Base-by-base conservation (phyloP, 169 alveolate genomes). In the Cryptosporidium xiaoi region DNA sequence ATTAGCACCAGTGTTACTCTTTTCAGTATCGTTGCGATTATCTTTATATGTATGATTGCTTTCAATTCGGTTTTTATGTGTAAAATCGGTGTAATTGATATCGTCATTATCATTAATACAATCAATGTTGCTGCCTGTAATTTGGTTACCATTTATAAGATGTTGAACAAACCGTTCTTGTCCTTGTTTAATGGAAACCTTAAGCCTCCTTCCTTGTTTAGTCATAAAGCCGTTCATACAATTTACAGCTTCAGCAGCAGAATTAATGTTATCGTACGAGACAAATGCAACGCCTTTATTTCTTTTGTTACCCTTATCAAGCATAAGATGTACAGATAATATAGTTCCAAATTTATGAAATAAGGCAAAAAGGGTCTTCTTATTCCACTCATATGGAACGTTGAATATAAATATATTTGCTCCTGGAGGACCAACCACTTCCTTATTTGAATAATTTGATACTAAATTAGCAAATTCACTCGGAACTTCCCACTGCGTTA, bases 331-430 rank as follows among this genome's bases (percentile, higher is more conserved):
- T 31, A 98, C 98, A 24, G 96, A 92, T 16, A 96, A 62, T 8
- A 96, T 94, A 33, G 93, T 93, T 3, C 98, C 98, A 62, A 92
- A 95, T 18, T 92, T 94, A 34, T 94, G 89, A 82, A 96, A 96
- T 65, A 95, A 94, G 16, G 84, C 77, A 40, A 95, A 84, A 27
- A 96, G 93, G 58, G 95, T 97, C 6, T 83, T 66, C 58, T 96
- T 93, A n/a, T 91, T 94, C 98, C 98, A 96, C 53, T 95, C 97
- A 65, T 91, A 91, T 20, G 98, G 98, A 27, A 96, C 92, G 92
- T 96, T 97, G 92, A 96, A 96, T 56, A 96, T 93, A 89, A 96
- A 96, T n/a, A 96, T 90, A 64, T 96, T 96, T 33, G 98, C 95
- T n/a, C 98, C 98, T 1, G 96, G 95, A 15, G 98, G 98, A 7